Evolutionary conservation across 371 early-diverging fungal species (phyloP), one percentile per base, ranked within the genome.

Genomic region (Basidiobolus meristosporus): DNA sequence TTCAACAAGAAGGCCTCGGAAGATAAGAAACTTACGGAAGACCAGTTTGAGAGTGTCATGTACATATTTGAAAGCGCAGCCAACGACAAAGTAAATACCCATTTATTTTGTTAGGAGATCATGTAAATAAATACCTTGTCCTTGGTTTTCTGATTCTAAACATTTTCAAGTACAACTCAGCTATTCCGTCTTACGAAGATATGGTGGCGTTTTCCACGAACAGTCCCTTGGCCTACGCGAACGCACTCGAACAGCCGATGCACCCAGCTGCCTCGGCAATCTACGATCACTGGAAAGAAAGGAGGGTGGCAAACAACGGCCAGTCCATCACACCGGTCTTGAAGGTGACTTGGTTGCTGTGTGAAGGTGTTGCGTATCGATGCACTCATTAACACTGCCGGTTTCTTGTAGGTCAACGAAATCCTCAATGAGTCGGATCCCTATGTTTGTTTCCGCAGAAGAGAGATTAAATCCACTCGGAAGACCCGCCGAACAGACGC

Each of bases 391-490:
- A 29, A 20, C 36, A 21, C 14, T 39, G 18, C n/a, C 37, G 20
- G 29, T 11, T 11, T 36, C 17, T 53, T 67, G 57, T 57, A 51
- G 41, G 82, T 81, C 34, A 82, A 82, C 43, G 63, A 65, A 22
- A 38, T 56, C 2, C 71, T 73, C 39, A 60, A 73, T 20, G 91
- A 89, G 42, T 57, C 66, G 26, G 89, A 93, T 51, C 90, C 97
- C 0, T 96, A 90, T 53, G 75, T 90, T n/a, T 96, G 97, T 50
- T 96, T 96, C 64, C 82, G 96, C 38, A 76, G 84, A 33, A 72
- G 97, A 22, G 96, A 95, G 53, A 70, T 87, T 38, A 82, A 82
- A 48, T 73, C 73, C 3, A 48, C 77, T 9, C 81, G 96, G 21
- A 90, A 90, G 51, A 82, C 90, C 6, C 59, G 92, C 37, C 77